Evolutionary conservation across 177 flowering plant species (phyloP).

Genomic region (Vitis hybrid): DNA sequence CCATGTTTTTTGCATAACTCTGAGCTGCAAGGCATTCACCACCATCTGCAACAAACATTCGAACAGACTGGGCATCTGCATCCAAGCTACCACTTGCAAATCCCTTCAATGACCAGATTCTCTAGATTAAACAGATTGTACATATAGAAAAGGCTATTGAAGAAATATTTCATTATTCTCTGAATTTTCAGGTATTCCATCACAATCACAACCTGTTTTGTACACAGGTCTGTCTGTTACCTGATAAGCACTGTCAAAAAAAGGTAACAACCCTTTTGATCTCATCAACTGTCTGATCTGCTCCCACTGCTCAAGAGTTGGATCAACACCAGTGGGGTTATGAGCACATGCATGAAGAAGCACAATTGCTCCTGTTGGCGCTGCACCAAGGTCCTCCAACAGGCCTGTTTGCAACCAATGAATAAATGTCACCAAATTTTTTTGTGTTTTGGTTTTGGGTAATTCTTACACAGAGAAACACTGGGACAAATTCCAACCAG

Average conservation of each 20-base stretch:
- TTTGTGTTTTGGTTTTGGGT: no score
- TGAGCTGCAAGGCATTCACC: slow-evolving; percentile 93
- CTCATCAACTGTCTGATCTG: slow-evolving; percentile 88
- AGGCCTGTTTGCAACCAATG: slow-evolving; percentile 46
- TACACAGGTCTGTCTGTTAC: slow-evolving; percentile 22
- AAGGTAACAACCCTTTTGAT: slow-evolving; percentile 80
- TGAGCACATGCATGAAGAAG: slow-evolving; percentile 56
- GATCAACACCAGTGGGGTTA: slow-evolving; percentile 99
- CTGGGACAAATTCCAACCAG: no score
- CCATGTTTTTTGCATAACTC: slow-evolving; percentile 98
- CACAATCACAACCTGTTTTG: no score
- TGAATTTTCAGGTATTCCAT: no score
- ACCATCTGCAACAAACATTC: slow-evolving; percentile 95
- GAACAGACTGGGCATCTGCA: slow-evolving; percentile 87
- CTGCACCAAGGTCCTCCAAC: slow-evolving; percentile 82
- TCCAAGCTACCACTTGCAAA: slow-evolving; percentile 98
- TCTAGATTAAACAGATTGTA: no score
- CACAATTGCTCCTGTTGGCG: slow-evolving; percentile 81
- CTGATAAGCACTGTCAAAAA: slow-evolving; percentile 99
- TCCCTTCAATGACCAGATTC: slow-evolving; percentile 47
- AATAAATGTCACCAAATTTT: no score
- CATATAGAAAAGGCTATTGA: no score
- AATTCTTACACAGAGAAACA: no score
- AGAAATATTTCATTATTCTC: no score
- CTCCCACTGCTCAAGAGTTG: slow-evolving; percentile 92